Percentiles rank a stretch among this genome's conserved stretches.
Conservation (phyloP, 2,329 filamentous ascomycete species). For the Bipolaris gigantea region DNA sequence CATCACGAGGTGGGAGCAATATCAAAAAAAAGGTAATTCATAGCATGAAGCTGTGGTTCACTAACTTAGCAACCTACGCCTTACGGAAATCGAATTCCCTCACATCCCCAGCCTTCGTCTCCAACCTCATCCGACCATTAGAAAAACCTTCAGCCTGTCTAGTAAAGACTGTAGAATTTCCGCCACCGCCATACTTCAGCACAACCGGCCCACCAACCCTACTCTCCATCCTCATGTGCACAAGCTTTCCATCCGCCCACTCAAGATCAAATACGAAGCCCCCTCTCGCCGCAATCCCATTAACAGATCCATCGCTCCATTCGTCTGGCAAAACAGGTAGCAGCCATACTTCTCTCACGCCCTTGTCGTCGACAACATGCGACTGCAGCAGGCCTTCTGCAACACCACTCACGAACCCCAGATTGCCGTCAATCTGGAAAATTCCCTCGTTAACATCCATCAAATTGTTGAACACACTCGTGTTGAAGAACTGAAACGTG, state of each 20-base stretch:
- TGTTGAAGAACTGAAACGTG: slow-evolving; percentile 30
- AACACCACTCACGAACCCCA: slow-evolving; percentile 53
- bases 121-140: slow-evolving; percentile 1
- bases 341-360: slow-evolving; percentile 11
- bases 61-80: not conserved
- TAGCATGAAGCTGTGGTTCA: not conserved
- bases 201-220: slow-evolving; percentile 5
- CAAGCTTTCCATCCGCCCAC: slow-evolving; percentile 15
- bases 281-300: slow-evolving; percentile 18
- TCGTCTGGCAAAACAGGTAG: slow-evolving; percentile 13
- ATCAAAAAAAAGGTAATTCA: not conserved
- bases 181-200: not conserved
- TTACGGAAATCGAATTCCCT: not conserved
- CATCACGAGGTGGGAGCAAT: too few species aligned
- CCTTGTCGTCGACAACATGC: slow-evolving; percentile 10
- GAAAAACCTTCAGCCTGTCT: not conserved
- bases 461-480: slow-evolving; percentile 11
- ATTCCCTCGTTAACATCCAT: slow-evolving; percentile 13
- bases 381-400: slow-evolving; percentile 51
- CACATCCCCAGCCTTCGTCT: not conserved
- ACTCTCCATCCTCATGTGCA: slow-evolving; percentile 23
- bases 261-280: slow-evolving; percentile 24
- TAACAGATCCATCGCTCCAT: slow-evolving; percentile 18
- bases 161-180: not conserved
- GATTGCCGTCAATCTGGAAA: slow-evolving; percentile 49